Evolutionary conservation across 2,329 filamentous ascomycete species (phyloP).

Genomic region (Peltaster fructicola): DNA sequence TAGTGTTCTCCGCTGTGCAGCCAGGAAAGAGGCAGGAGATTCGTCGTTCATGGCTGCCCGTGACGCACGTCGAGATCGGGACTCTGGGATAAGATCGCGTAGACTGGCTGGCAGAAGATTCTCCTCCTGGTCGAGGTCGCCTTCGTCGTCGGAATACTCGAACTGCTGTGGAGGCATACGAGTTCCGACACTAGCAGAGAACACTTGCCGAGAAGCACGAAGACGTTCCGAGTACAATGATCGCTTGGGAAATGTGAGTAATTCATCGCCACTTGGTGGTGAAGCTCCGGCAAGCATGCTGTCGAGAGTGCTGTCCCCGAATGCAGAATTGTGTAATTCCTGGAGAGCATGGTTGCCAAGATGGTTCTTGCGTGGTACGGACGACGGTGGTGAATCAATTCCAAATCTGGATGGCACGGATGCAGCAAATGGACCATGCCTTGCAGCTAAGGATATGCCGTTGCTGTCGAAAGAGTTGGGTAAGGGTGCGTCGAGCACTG

Average conservation of each 20-base stretch:
- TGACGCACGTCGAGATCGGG: slow-evolving; percentile 41
- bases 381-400: slow-evolving; percentile 64
- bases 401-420: slow-evolving; percentile 87
- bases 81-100: slow-evolving; percentile 45
- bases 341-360: slow-evolving; percentile 27
- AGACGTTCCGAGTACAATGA: slow-evolving; percentile 49
- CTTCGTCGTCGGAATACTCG: slow-evolving; percentile 38
- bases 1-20: slow-evolving; percentile 21
- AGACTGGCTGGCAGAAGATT: slow-evolving; percentile 64
- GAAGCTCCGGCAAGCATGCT: slow-evolving; percentile 31
- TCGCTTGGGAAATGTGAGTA: slow-evolving; percentile 46
- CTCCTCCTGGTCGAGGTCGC: slow-evolving; percentile 68
- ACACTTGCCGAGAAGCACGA: slow-evolving; percentile 31
- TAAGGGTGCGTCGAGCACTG: slow-evolving; percentile 80
- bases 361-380: slow-evolving; percentile 32
- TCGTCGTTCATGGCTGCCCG: slow-evolving; percentile 39
- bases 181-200: slow-evolving; percentile 43
- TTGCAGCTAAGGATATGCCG: slow-evolving; percentile 77
- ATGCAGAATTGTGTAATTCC: slow-evolving; percentile 48
- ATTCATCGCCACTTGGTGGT: slow-evolving; percentile 48
- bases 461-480: slow-evolving; percentile 94
- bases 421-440: slow-evolving; percentile 76
- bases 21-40: slow-evolving; percentile 18
- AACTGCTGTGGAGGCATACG: slow-evolving; percentile 14
- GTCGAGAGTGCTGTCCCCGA: slow-evolving; percentile 34